Evolutionary conservation across 2,329 filamentous ascomycete species (phyloP).

Genomic region (Diaporthe longicolla): DNA sequence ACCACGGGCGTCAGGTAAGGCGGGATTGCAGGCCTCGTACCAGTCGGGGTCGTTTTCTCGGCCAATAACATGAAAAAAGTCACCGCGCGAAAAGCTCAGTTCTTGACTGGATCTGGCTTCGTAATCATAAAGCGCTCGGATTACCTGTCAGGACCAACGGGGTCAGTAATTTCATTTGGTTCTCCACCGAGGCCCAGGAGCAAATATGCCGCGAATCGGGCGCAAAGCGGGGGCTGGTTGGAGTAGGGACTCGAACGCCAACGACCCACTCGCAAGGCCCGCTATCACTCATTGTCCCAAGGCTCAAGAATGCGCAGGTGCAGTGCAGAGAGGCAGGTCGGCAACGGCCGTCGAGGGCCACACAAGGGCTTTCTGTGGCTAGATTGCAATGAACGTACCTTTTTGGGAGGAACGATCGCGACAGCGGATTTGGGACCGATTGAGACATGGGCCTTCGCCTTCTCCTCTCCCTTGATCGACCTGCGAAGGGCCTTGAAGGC

Average conservation of each 20-base stretch:
- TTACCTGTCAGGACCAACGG: constrained; percentile 74
- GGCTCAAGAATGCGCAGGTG: constrained; percentile 28
- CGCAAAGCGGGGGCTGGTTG: constrained; percentile 40
- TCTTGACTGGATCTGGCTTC: constrained; percentile 82
- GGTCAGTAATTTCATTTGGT: constrained; percentile 45
- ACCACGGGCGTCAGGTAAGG: constrained; percentile 86
- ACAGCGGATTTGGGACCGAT: constrained; percentile 88
- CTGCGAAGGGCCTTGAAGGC: constrained; percentile 80
- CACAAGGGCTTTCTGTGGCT: not conserved
- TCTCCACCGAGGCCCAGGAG: constrained; percentile 12
- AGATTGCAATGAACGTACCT: constrained; percentile 69
- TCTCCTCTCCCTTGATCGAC: constrained; percentile 92
- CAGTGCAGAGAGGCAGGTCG: constrained; percentile 11
- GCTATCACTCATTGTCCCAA: constrained; percentile 21
- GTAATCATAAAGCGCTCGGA: constrained; percentile 96
- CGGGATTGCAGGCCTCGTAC: constrained; percentile 98
- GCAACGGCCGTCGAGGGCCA: not conserved
- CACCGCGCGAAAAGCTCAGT: constrained; percentile 92
- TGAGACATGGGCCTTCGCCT: constrained; percentile 76
- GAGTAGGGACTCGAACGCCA: constrained; percentile 31
- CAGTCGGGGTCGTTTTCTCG: constrained; percentile 95
- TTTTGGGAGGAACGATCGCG: constrained; percentile 92
- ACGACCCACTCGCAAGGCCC: constrained; percentile 26
- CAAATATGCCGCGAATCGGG: constrained; percentile 25
- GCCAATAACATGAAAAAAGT: constrained; percentile 98